Percentiles rank a stretch among this genome's conserved stretches.
Conservation (phyloP, 257 asterid genomes). For the Solanum verrucosum region DNA sequence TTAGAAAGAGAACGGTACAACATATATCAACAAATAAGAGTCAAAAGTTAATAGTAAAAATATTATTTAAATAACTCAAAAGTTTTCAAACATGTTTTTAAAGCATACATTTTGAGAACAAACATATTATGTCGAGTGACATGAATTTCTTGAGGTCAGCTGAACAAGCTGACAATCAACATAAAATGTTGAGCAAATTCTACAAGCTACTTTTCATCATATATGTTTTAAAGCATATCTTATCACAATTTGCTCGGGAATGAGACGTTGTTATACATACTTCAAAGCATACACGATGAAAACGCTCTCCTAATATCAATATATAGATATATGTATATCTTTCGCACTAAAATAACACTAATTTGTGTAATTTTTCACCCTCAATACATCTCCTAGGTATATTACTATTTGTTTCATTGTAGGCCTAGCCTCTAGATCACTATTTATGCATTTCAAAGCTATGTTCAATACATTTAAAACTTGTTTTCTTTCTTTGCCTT, state of each 20-base stretch:
- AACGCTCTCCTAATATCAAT: not conserved
- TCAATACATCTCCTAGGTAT: not conserved
- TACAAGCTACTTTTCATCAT: not conserved
- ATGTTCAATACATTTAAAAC: conserved; percentile 15
- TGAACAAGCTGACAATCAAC: not conserved
- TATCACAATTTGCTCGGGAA: not conserved
- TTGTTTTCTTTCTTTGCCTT: conserved; percentile 13
- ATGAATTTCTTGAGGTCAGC: not conserved
- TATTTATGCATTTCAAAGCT: conserved; percentile 26
- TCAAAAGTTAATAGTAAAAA: not conserved
- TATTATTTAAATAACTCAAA: not conserved
- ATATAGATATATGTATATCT: not conserved
- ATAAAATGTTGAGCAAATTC: not conserved
- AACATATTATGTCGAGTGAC: not conserved
- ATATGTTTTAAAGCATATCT: not conserved
- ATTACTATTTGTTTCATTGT: conserved; percentile 15
- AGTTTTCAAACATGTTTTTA: not conserved
- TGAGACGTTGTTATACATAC: not conserved
- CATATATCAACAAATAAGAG: not conserved
- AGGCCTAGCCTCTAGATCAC: conserved; percentile 27
- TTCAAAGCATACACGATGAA: not conserved
- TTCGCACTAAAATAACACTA: not conserved
- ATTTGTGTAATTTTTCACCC: not conserved
- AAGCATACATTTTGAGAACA: not conserved
- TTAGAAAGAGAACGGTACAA: not conserved